Conservation (phyloP, 2,329 filamentous ascomycete species). For the Pseudogymnoascus sp. region DNA sequence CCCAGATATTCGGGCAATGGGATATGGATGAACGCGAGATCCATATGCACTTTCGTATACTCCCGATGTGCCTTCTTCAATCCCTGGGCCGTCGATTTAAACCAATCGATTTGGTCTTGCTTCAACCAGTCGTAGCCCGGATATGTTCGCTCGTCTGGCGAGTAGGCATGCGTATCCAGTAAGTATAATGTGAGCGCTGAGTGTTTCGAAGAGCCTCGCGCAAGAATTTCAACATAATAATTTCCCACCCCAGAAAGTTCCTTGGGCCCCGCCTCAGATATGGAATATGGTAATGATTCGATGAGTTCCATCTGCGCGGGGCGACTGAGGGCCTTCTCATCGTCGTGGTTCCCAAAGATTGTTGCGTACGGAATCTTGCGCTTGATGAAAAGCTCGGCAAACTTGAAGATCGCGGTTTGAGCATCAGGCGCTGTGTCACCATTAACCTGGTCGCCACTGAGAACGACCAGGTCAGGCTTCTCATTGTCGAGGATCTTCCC, state of each 20-base stretch:
- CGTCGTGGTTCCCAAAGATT: conserved; percentile 97
- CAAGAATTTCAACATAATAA: conserved; percentile 85
- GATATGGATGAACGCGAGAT: conserved; percentile 96
- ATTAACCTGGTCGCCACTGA: conserved; percentile 93
- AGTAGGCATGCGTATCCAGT: conserved; percentile 86
- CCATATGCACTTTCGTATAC: conserved; percentile 88
- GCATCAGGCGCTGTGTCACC: conserved; percentile 87
- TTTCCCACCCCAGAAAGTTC: conserved; percentile 88
- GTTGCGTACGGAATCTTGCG: conserved; percentile 85
- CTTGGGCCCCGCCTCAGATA: conserved; percentile 74
- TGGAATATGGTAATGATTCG: conserved; percentile 78
- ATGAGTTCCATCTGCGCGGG: conserved; percentile 76
- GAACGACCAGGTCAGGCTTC: conserved; percentile 82
- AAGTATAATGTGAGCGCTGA: conserved; percentile 92
- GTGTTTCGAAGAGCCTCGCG: conserved; percentile 69
- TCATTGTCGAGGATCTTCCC: conserved; percentile 79
- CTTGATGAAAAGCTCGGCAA: conserved; percentile 72
- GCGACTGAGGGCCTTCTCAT: conserved; percentile 69
- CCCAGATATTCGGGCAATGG: conserved; percentile 82
- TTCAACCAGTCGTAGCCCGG: conserved; percentile 98
- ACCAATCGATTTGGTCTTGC: conserved; percentile 89
- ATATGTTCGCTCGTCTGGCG: conserved; percentile 78
- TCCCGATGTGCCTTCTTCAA: conserved; percentile 71
- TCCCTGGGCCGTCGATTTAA: conserved; percentile 65
- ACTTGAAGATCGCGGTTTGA: conserved; percentile 90